Percentiles rank a stretch among this genome's conserved stretches.
Evolutionary conservation across 805 yeast species (phyloP).

Genomic region (Brettanomyces naardenensis): DNA sequence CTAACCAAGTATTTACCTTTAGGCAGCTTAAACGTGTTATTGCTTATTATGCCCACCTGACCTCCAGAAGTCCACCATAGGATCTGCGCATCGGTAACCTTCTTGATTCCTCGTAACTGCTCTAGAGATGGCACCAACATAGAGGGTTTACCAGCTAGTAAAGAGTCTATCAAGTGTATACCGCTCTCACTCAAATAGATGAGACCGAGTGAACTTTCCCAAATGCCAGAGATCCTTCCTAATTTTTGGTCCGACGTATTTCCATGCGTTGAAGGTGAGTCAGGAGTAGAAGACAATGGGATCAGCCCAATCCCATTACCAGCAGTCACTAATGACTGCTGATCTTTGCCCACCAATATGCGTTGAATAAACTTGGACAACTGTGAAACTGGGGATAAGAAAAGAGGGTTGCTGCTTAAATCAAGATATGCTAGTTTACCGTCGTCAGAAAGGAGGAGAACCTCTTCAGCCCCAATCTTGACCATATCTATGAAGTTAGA

Average conservation of each 20-base stretch:
- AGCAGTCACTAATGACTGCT: neutral
- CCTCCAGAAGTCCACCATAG: neutral
- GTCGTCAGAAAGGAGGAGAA: conserved; percentile 34
- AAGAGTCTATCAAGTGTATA: neutral
- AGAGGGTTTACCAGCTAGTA: neutral
- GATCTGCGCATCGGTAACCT: neutral
- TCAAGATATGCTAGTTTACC: conserved; percentile 53
- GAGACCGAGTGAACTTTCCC: neutral
- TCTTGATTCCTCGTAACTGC: neutral
- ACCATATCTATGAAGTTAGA: neutral
- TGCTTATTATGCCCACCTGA: no score
- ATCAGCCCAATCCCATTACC: neutral
- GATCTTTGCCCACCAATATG: neutral
- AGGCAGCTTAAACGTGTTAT: no score
- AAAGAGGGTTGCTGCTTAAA: neutral
- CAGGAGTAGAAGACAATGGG: neutral
- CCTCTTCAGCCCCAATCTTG: conserved; percentile 1
- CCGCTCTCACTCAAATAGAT: neutral
- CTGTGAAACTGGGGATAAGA: neutral
- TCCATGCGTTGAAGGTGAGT: neutral
- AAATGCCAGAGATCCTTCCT: neutral
- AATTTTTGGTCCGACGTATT: neutral
- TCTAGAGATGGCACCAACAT: neutral
- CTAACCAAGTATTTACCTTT: no score
- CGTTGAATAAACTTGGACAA: neutral